phyloP scores from a whole-genome alignment of 345 rosid genomes.

The Passiflora organensis region DNA sequence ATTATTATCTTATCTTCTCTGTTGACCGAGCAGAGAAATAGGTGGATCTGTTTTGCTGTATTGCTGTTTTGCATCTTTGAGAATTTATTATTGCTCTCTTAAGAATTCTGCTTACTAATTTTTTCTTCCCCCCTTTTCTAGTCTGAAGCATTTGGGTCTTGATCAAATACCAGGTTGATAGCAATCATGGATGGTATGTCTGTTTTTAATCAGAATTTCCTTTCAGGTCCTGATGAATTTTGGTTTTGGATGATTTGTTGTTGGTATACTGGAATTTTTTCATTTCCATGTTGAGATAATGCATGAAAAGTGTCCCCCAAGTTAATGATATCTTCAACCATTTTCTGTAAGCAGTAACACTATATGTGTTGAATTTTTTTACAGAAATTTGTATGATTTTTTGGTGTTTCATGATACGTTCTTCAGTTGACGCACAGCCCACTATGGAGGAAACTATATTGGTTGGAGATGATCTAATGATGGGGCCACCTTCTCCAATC shows the following conservation, averaged over 20 bases:
- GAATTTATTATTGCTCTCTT: background rate
- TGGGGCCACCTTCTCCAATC: conserved; percentile 85
- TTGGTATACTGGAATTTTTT: too few relatives aligned
- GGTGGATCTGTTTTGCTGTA: background rate
- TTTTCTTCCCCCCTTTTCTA: too few relatives aligned
- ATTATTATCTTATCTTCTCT: background rate
- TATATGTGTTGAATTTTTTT: background rate
- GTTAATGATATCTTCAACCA: background rate
- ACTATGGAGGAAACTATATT: conserved; percentile 91
- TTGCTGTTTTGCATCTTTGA: background rate
- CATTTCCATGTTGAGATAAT: too few relatives aligned
- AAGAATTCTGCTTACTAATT: too few relatives aligned
- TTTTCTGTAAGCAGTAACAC: background rate
- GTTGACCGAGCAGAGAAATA: background rate
- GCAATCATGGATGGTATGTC: conserved; percentile 46
- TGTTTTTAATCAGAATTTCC: too few relatives aligned
- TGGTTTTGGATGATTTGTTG: too few relatives aligned
- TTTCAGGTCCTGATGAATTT: too few relatives aligned
- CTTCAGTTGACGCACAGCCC: conserved; percentile 84
- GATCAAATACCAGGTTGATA: background rate
- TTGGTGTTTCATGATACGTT: background rate
- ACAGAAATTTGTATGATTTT: background rate
- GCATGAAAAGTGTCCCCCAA: background rate
- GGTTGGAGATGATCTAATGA: conserved; percentile 93
- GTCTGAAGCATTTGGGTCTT: conserved; percentile 11